Conservation (phyloP, 331 rosid species). For the Pyracantha coccinea region DNA sequence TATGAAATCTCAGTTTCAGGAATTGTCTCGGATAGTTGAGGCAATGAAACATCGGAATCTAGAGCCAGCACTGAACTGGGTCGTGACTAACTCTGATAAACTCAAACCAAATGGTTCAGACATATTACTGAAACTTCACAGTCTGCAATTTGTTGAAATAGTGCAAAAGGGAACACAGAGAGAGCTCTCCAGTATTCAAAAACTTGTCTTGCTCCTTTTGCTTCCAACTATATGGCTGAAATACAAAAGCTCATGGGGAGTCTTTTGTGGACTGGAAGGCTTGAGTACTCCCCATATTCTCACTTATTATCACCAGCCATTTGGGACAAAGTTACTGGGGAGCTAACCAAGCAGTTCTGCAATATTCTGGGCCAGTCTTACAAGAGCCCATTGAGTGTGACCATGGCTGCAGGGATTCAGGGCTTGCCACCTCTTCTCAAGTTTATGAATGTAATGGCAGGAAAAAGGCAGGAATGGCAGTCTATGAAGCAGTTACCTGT, state of each 20-base stretch:
- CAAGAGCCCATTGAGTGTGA: conserved; percentile 71
- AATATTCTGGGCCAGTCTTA: conserved; percentile 69
- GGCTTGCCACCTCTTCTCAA: conserved; percentile 72
- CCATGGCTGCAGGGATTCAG: conserved; percentile 76
- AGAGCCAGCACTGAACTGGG: conserved; percentile 86
- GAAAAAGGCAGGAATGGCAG: conserved; percentile 89
- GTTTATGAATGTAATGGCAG: conserved; percentile 77
- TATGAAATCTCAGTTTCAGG: conserved; percentile 61
- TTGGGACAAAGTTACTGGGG: conserved; percentile 68
- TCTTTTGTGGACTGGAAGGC: conserved; percentile 75
- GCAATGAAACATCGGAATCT: conserved; percentile 60
- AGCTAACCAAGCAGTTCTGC: conserved; percentile 83
- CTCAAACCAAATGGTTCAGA: conserved; percentile 64
- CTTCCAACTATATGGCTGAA: conserved; percentile 44
- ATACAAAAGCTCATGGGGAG: conserved; percentile 75
- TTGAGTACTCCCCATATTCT: conserved; percentile 64
- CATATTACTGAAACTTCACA: conserved; percentile 65
- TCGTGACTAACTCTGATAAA: conserved; percentile 42
- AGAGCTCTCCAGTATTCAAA: conserved; percentile 71
- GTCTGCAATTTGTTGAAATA: conserved; percentile 54
- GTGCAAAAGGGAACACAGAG: conserved; percentile 53
- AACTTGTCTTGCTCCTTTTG: conserved; percentile 55
- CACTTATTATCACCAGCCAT: conserved; percentile 46
- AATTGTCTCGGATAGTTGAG: conserved; percentile 70
- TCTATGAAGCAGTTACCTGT: conserved; percentile 74